Base-by-base conservation (phyloP, 345 rosid species). In the Acer negundo region DNA sequence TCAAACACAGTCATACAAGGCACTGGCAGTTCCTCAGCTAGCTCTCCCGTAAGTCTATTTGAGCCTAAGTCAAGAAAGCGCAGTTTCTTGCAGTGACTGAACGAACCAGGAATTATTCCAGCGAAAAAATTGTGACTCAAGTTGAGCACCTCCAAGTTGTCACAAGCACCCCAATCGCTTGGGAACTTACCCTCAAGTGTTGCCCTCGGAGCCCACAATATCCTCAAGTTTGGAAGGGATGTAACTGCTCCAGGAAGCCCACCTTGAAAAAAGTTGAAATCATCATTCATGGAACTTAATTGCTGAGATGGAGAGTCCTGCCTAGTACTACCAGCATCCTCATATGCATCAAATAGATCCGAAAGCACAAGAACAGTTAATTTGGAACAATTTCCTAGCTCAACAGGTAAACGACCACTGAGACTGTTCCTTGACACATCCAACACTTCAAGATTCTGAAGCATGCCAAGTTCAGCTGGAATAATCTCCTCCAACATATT, bases 1-100 rank as follows among this genome's bases (percentile, higher is more conserved):
- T 95, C 94, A 74, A 95, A 95, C 75, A 95, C 73, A 69, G 89
- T 87, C 90, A 92, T 95, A 72, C 98, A 95, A 46, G 98, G 95
- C 56, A 95, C 92, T 3, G 84, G 69, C 70, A 91, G 83, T 75
- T 87, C 91, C 75, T 81, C 73, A 61, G 47, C 40, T 72, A 95
- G 92, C 84, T 86, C 80, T 62, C 97, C 97, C 0, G 80, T 72
- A 38, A 95, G 90, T 78, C 75, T 76, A 89, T 93, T 93, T 35
- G 76, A 85, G 80, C 94, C 90, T 77, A 95, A 77, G 77, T 95
- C 95, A 78, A 95, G 89, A 80, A 89, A 87, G 67, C 79, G 87
- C 51, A 95, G 79, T 77, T 89, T 95, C 77, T 79, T 85, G 87
- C 98, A 95, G 68, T 44, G 79, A 73, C 86, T 77, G 62, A 95